These are phyloP conservation scores for Conticribra weissflogii DNA, from an alignment of 108 stramenopile species.

Conservation along the genomic window DNA sequence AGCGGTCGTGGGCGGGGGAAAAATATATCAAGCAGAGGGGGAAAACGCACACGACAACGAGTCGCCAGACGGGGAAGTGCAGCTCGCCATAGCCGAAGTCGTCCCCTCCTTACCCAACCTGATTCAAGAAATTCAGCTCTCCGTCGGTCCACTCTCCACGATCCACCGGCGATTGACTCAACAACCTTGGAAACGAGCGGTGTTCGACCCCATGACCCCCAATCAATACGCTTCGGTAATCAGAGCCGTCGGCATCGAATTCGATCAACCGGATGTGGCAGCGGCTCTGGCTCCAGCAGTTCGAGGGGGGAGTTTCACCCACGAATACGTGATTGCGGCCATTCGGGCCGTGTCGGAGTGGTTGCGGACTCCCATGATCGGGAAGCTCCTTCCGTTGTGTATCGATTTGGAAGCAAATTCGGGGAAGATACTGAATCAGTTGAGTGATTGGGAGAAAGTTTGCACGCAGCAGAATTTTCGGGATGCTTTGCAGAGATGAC, in stretches of 20 bases:
- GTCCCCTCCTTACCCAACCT: background rate
- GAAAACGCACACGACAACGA: background rate
- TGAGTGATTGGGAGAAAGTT: conserved; percentile 49
- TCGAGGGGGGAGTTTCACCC: conserved; percentile 40
- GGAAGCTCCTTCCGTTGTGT: conserved; percentile 44
- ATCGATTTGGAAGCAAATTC: conserved; percentile 34
- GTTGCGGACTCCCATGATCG: conserved; percentile 36
- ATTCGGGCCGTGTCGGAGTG: conserved; percentile 25
- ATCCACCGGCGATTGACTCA: conserved; percentile 9
- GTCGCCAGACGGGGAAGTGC: background rate
- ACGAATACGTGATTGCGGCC: conserved; percentile 45
- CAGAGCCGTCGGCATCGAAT: conserved; percentile 33
- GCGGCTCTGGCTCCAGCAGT: conserved; percentile 26
- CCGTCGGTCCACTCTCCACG: background rate
- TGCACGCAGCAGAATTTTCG: conserved; percentile 17
- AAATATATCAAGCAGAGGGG: background rate
- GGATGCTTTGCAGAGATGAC: background rate
- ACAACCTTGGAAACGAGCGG: conserved; percentile 29
- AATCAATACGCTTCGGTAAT: conserved; percentile 43
- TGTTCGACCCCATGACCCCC: conserved; percentile 38
- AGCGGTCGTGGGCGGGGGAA: conserved; percentile 4
- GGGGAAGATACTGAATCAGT: conserved; percentile 29
- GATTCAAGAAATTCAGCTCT: background rate
- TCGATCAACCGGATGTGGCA: conserved; percentile 46
- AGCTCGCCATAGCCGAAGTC: background rate